Evolutionary conservation across 1,139 yeast genomes (phyloP).

Genomic region (Williopsis jadinii): DNA sequence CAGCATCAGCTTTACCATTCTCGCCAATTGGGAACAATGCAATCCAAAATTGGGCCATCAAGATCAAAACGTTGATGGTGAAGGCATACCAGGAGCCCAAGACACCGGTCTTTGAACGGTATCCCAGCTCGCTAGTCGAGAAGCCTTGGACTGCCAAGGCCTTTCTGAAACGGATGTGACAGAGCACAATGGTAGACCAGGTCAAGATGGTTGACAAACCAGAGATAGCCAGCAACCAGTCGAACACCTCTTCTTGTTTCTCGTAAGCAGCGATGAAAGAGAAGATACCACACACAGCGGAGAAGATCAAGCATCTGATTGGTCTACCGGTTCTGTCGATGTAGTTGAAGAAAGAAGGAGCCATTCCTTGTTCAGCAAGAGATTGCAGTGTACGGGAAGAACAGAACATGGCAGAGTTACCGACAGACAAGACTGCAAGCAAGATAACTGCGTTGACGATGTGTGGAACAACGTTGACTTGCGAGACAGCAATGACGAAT

Average conservation of each 20-base stretch:
- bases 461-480: conserved; percentile 60
- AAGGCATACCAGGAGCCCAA: conserved; percentile 66
- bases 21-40: conserved; percentile 63
- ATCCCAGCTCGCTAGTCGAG: conserved; percentile 59
- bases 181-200: conserved; percentile 73
- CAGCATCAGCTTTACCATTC: conserved; percentile 39
- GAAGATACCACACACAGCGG: conserved; percentile 44
- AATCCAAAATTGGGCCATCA: conserved; percentile 78
- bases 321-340: conserved; percentile 62
- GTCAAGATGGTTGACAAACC: conserved; percentile 81
- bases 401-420: conserved; percentile 67
- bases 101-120: conserved; percentile 60
- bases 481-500: conserved; percentile 64
- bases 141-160: conserved; percentile 65
- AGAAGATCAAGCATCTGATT: conserved; percentile 37
- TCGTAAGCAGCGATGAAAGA: conserved; percentile 48
- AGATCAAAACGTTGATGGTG: conserved; percentile 50
- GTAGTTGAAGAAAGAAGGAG: conserved; percentile 49
- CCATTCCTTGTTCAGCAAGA: conserved; percentile 52
- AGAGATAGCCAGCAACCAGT: conserved; percentile 78
- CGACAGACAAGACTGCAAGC: conserved; percentile 60
- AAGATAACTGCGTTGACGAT: conserved; percentile 71
- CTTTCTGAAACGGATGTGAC: conserved; percentile 72
- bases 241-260: conserved; percentile 59
- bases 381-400: conserved; percentile 55